Evolutionary conservation across 2,329 filamentous ascomycete species (phyloP).

Genomic region (Aspergillus brasiliensis): DNA sequence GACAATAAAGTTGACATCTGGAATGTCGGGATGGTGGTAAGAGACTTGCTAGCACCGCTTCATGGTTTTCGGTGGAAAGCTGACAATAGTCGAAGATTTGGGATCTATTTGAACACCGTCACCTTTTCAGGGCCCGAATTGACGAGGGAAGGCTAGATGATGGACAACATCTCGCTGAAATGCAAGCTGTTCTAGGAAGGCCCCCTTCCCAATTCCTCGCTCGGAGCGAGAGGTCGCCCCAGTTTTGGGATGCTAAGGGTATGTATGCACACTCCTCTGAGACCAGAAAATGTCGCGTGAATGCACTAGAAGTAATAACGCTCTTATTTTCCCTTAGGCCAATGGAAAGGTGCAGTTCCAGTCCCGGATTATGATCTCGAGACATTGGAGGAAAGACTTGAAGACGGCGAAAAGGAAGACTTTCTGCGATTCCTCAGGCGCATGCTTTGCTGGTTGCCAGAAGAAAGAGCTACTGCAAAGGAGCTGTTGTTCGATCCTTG

Average conservation of each 20-base stretch:
- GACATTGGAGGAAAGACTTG: slow-evolving; percentile 10
- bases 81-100: slow-evolving; percentile 20
- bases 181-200: slow-evolving; percentile 8
- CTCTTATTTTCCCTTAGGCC: slow-evolving; percentile 3
- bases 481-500: slow-evolving; percentile 21
- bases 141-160: slow-evolving; percentile 14
- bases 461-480: slow-evolving; percentile 18
- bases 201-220: slow-evolving; percentile 14
- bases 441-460: slow-evolving; percentile 15
- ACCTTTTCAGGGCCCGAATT: slow-evolving; percentile 18
- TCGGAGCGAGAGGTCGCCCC: slow-evolving; percentile 8
- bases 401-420: slow-evolving; percentile 16
- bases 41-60: not conserved
- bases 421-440: slow-evolving; percentile 18
- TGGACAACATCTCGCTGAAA: slow-evolving; percentile 16
- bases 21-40: slow-evolving; percentile 32
- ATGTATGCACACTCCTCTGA: slow-evolving; percentile 1
- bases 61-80: not conserved
- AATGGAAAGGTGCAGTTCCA: slow-evolving; percentile 14
- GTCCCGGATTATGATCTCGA: slow-evolving; percentile 16
- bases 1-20: slow-evolving; percentile 34
- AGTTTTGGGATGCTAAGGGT: slow-evolving; percentile 15
- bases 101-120: slow-evolving; percentile 21
- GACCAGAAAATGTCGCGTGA: not conserved
- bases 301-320: not conserved